Conservation (phyloP, 2,329 filamentous ascomycete genomes). For the Metarhizium rileyi region DNA sequence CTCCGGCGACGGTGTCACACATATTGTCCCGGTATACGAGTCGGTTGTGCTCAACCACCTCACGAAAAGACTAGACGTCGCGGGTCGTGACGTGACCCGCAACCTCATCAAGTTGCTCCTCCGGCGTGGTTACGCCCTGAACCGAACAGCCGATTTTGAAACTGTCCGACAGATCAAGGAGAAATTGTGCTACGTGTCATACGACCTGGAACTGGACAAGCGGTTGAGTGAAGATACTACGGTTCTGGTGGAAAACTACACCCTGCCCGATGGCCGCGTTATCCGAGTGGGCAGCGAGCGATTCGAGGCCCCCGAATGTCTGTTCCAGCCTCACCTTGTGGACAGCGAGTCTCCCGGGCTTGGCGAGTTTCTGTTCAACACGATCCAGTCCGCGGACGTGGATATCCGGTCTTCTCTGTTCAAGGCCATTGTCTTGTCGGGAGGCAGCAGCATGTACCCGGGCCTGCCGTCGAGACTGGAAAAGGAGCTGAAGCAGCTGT, state of each 20-base stretch:
- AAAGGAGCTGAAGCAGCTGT: conserved; percentile 98
- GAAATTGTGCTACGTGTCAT: conserved; percentile 98
- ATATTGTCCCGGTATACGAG: conserved; percentile 98
- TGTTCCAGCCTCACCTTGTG: conserved; percentile 97
- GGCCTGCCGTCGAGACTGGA: conserved; percentile 88
- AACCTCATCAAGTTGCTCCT: conserved; percentile 93
- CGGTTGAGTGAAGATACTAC: conserved; percentile 95
- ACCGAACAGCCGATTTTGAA: conserved; percentile 97
- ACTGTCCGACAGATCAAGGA: conserved; percentile 99
- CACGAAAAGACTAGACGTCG: conserved; percentile 86
- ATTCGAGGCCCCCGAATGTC: conserved; percentile 94
- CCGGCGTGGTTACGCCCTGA: conserved; percentile 89
- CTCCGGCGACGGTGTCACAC: conserved; percentile 94
- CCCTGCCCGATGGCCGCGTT: conserved; percentile 87
- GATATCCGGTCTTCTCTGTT: conserved; percentile 89
- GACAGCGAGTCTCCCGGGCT: conserved; percentile 97
- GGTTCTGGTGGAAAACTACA: conserved; percentile 94
- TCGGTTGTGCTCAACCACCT: conserved; percentile 96
- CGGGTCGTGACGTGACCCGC: conserved; percentile 93
- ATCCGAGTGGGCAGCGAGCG: conserved; percentile 94
- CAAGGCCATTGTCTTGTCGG: conserved; percentile 94
- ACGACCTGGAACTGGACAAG: conserved; percentile 94
- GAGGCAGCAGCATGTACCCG: conserved; percentile 98
- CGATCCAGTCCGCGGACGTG: conserved; percentile 90
- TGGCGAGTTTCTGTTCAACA: conserved; percentile 97